Base-by-base conservation (phyloP, 2,329 filamentous ascomycete genomes). In the Hyphodiscus sp. region DNA sequence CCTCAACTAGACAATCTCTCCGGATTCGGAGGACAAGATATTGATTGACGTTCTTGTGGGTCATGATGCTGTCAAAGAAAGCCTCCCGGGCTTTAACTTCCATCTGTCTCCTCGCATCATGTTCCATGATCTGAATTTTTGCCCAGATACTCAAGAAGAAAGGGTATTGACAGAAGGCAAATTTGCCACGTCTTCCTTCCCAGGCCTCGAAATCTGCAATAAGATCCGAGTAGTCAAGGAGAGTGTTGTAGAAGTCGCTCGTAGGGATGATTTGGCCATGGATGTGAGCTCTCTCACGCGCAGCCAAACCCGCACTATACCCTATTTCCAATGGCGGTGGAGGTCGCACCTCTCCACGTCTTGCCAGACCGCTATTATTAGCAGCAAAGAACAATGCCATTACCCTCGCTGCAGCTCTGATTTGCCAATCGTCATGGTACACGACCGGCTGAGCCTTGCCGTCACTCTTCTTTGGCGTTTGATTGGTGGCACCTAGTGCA, bases 71-170 rank as follows among this genome's bases (percentile, higher is more conserved):
- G 68, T 91, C 86, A 65, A 96, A 95, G 69, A 95, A 95, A 2
- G 91, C 90, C 66, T 96, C 89, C 48, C 91, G 80, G 10, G 91
- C 91, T 68, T 90, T 92, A 58, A 82, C 83, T 65, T 90, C 85
- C 91, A 96, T 96, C 69, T 96, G 90, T 8, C 91, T 81, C 58
- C 85, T 82, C 8, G 90, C 89, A 69, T 96, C 91, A 64, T 95
- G 82, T 65, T 96, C 90, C 63, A 96, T 76, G 46, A 96, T 92
- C 59, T 86, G 86, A 54, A 94, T 95, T 70, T 96, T 96, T 26
- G 91, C 87, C 75, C 89, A 91, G 59, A 96, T 91, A 57, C 90
- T 95, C 42, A 96, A 76, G 61, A 96, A 85, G 64, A 96, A 95
- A 0, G 91, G 90, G 64, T 95, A 95, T 67, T 95, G 89, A 67